Evolutionary conservation across 805 yeast species (phyloP), one percentile per base, ranked within the genome.

Genomic region (Ogataea kodamae): DNA sequence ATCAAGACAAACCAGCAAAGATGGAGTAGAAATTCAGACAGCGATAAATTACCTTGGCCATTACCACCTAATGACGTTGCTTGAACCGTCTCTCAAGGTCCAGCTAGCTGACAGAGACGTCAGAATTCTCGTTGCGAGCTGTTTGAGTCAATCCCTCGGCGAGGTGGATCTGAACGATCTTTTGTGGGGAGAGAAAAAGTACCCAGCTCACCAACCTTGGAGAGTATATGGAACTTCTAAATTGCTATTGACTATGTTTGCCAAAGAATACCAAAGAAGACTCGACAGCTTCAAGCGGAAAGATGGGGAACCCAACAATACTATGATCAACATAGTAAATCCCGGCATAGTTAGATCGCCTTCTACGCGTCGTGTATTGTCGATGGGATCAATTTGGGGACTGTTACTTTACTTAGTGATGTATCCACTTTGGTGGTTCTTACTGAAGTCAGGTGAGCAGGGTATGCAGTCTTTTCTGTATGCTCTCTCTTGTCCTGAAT

Each of bases 51-150:
- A 82, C 53, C 70, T 80, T 22, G 83, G 82, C 6, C 89, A 87
- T 49, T 85, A 64, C 59, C 97, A 89, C 58, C 65, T 92, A 16
- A 65, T 92, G 36, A 82, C 85, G 3, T 62, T 92, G 18, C 55
- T 92, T 33, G 74, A 78, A n/a, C 97, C 97, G 0, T 74, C 92
- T 7, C 65, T 92, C 34, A 77, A 83, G 44, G 80, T 78, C 2
- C 99, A 92, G 62, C 94, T 97, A 3, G 86, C 96, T 0, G 97
- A 89, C 59, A 71, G 99, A 45, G 97, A 89, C 52, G 96, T 92
- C 3, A 67, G 97, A 27, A 74, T 92, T 5, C 55, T 92, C 3
- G 46, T 87, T n/a, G 73, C 89, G 0, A 72, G 87, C 1, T 92
- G 98, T 59, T 62, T 83, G 42, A 65, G 87, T 8, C 92, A 86